Conservation (phyloP, 2,329 filamentous ascomycete genomes). For the Pseudogymnoascus verrucosus region DNA sequence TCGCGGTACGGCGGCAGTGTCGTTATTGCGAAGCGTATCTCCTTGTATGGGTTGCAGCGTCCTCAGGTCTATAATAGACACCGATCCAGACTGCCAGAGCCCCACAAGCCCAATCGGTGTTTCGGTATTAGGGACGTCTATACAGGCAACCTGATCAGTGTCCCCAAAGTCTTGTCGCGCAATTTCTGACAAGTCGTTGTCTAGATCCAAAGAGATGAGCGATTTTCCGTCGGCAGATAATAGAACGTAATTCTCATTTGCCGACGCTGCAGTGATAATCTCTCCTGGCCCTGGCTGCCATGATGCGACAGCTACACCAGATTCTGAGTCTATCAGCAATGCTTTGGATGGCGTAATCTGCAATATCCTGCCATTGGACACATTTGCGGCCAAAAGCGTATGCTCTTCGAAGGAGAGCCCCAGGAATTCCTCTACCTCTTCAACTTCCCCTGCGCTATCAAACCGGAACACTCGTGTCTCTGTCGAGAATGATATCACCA, state of each 20-base stretch:
- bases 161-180: conserved; percentile 53
- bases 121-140: conserved; percentile 62
- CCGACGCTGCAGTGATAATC: conserved; percentile 69
- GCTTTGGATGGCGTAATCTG: conserved; percentile 66
- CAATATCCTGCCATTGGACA: conserved; percentile 56
- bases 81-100: conserved; percentile 76
- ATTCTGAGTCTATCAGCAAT: conserved; percentile 53
- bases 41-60: conserved; percentile 59
- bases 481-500: conserved; percentile 72
- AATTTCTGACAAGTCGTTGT: conserved; percentile 47
- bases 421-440: conserved; percentile 72
- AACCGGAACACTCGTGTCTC: conserved; percentile 82
- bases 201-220: conserved; percentile 60
- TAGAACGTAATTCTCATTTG: conserved; percentile 61
- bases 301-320: conserved; percentile 43
- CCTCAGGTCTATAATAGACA: conserved; percentile 64
- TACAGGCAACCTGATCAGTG: conserved; percentile 74
- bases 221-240: conserved; percentile 69
- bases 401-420: conserved; percentile 61
- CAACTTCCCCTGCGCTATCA: conserved; percentile 64
- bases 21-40: conserved; percentile 52
- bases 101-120: conserved; percentile 64
- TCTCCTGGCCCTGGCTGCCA: conserved; percentile 48
- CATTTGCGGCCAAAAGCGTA: conserved; percentile 63
- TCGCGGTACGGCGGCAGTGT: conserved; percentile 71